Base-by-base conservation (phyloP, 2,329 filamentous ascomycete species). In the Hymenoscyphus scutula region DNA sequence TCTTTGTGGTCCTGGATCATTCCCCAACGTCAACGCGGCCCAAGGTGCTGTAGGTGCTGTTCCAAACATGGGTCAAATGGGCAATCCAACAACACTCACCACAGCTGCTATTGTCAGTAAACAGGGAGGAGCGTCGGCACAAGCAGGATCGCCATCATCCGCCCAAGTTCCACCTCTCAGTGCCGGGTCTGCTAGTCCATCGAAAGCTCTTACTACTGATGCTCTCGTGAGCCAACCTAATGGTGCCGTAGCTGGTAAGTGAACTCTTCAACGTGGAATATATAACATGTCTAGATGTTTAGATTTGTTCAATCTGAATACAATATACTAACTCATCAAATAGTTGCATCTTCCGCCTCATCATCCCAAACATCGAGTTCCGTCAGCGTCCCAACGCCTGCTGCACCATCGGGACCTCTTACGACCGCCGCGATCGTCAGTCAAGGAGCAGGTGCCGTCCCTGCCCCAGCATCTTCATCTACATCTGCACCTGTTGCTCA, bases 1-100 rank as follows among this genome's bases (percentile, higher is more conserved):
- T 62, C 59, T 68, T 38, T 71, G 69, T 45, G 62, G 56, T 15
- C 23, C 58, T 27, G 64, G 62, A n/a, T 68, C 69, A n/a, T 70
- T 70, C 63, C 45, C 45, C 8, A 51, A 51, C 19, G 45, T 37
- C 34, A 37, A 37, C 11, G 34, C 34, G 19, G 19, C 32, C 53
- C 17, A 64, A 62, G 23, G 25, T 51, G 59, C 57, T 17, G 38
- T n/a, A 11, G 38, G 48, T 6, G 32, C 32, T 19, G 37, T 19
- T 55, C 32, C 25, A 58, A 37, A 45, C 13, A 45, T 48, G 25
- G 37, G 37, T n/a, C 6, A 25, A 48, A 58, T 58, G 37, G 37
- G n/a, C 23, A 48, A 48, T 48, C 41, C 41, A 48, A 23, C 41
- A 11, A 48, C 53, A 15, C 48, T 61, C 4, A 62, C 62, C 8